Evolutionary conservation across 441 rosid species (phyloP).

Genomic region (Corymbia calophylla): DNA sequence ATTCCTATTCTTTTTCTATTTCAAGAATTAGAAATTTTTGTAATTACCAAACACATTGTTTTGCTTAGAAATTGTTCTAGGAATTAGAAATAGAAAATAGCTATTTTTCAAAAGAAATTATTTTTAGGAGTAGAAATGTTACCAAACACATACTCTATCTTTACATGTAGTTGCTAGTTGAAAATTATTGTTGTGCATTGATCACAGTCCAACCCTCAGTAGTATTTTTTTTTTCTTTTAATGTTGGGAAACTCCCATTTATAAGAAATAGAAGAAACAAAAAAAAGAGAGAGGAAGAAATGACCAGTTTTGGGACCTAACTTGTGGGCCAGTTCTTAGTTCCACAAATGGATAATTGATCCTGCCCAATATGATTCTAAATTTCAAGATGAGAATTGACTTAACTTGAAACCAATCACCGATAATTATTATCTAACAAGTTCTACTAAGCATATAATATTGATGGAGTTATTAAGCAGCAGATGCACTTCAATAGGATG

Average conservation of each 20-base stretch:
- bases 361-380: rapidly evolving
- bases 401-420: neutral
- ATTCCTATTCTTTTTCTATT: no score
- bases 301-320: rapidly evolving
- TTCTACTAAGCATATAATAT: neutral
- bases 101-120: no score
- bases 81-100: no score
- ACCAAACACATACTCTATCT: no score
- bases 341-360: neutral
- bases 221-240: no score
- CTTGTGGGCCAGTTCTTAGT: neutral
- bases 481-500: neutral
- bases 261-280: neutral
- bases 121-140: no score
- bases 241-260: neutral
- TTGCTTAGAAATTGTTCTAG: no score
- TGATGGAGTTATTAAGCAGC: neutral
- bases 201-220: neutral
- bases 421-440: neutral
- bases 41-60: no score
- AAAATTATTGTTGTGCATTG: no score
- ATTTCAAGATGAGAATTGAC: neutral
- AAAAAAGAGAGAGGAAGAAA: no score
- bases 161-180: no score
- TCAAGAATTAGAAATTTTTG: no score